Conservation (phyloP, 1,284 basidiomycete species). For the Puccinia coronata region DNA sequence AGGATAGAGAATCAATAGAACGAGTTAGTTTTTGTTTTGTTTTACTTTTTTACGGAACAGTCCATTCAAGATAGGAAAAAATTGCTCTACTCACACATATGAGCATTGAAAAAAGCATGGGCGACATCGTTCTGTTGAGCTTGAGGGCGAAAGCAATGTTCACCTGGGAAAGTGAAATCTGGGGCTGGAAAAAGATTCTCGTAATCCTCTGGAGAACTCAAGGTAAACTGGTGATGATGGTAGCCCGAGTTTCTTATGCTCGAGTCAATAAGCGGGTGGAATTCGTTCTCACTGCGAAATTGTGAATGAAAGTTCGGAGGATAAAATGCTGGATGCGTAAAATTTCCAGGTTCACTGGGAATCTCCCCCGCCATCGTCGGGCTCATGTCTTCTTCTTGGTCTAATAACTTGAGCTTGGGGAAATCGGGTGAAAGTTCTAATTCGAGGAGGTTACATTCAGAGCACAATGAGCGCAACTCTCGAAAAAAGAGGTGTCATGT, state of each 20-base stretch:
- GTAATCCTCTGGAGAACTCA: background rate
- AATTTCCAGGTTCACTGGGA: background rate
- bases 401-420: slow-evolving; percentile 13
- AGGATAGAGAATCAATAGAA: background rate
- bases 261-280: background rate
- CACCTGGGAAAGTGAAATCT: slow-evolving; percentile 24
- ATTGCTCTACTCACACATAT: background rate
- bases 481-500: background rate
- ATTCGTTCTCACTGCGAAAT: background rate
- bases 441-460: background rate
- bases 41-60: no score
- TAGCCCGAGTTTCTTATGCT: background rate
- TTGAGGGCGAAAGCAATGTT: background rate
- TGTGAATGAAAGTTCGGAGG: background rate
- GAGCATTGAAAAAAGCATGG: background rate
- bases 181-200: background rate
- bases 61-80: background rate
- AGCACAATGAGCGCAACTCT: background rate
- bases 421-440: slow-evolving; percentile 47
- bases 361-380: background rate
- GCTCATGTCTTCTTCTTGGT: slow-evolving; percentile 3
- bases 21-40: background rate
- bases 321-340: background rate
- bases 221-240: background rate
- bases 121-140: background rate